Percentiles rank a stretch among this genome's conserved stretches.
phyloP scores from a whole-genome alignment of 2,329 filamentous ascomycete species.

The Xylaria sp. region DNA sequence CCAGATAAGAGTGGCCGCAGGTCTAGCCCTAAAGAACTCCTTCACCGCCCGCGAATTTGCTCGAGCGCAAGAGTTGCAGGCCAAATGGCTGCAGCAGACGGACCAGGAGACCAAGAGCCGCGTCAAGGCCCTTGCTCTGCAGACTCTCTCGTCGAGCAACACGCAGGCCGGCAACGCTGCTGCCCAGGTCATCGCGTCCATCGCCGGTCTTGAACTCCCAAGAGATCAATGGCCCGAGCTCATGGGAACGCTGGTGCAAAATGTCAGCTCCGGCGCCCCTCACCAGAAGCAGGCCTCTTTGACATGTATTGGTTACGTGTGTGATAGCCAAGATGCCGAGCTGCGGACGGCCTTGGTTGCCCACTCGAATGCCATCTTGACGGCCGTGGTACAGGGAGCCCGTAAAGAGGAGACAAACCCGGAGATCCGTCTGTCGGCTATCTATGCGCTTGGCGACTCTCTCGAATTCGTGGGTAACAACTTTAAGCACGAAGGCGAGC shows the following conservation, averaged over 20 bases:
- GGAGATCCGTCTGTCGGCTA: constrained; percentile 91
- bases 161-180: constrained; percentile 86
- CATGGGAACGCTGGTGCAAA: constrained; percentile 88
- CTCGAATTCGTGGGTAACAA: constrained; percentile 98
- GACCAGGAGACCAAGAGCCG: constrained; percentile 83
- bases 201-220: constrained; percentile 94
- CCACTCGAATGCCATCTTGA: constrained; percentile 97
- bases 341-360: constrained; percentile 81
- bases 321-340: constrained; percentile 91
- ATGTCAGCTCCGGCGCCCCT: constrained; percentile 86
- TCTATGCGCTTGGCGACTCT: constrained; percentile 93
- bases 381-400: constrained; percentile 95
- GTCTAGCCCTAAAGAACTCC: constrained; percentile 97
- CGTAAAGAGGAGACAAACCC: constrained; percentile 93
- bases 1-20: constrained; percentile 90
- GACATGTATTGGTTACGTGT: constrained; percentile 97
- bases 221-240: constrained; percentile 93
- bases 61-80: constrained; percentile 88
- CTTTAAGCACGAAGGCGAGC: constrained; percentile 98
- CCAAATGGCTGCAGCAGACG: constrained; percentile 89
- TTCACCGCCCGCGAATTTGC: constrained; percentile 92
- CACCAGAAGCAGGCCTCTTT: constrained; percentile 94
- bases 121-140: constrained; percentile 90
- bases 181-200: constrained; percentile 93
- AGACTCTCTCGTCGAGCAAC: constrained; percentile 84